Evolutionary conservation across 164 flowering plant genomes (phyloP).

Genomic region (Magnolia officinalis): DNA sequence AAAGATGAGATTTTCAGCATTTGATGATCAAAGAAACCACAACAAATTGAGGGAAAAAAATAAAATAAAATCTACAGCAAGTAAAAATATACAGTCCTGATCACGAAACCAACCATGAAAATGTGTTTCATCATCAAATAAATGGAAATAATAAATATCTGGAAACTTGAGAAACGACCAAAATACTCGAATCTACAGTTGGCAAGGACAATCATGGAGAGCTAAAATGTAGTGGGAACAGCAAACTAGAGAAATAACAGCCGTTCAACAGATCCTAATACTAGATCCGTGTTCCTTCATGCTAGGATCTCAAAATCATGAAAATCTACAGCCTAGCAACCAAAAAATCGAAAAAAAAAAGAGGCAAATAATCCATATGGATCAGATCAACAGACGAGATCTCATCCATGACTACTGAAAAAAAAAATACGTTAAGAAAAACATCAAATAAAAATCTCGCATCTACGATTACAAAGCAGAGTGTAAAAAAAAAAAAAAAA

Average conservation of each 20-base stretch:
- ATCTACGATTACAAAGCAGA: neutral
- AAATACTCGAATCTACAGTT: neutral
- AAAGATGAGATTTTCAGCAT: neutral
- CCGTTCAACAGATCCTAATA: neutral
- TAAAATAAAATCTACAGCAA: neutral
- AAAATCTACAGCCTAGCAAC: neutral
- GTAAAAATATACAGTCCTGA: neutral
- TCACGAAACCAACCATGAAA: neutral
- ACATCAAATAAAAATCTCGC: neutral
- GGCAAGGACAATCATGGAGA: neutral
- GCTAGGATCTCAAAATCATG: neutral
- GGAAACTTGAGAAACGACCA: neutral
- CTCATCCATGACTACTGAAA: neutral
- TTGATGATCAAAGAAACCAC: too few species aligned
- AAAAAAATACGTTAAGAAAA: neutral
- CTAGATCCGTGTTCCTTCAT: neutral
- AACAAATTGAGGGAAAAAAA: neutral
- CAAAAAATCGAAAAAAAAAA: neutral
- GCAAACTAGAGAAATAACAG: neutral
- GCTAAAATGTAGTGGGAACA: neutral
- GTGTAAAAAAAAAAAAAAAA: too few species aligned
- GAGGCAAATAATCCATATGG: too few species aligned
- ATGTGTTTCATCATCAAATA: neutral
- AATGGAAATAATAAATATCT: too few species aligned
- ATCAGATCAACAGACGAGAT: neutral